These are phyloP conservation scores for Syncephalastrum racemosum DNA, from an alignment of 371 early-diverging fungal species.

Conservation along the genomic window DNA sequence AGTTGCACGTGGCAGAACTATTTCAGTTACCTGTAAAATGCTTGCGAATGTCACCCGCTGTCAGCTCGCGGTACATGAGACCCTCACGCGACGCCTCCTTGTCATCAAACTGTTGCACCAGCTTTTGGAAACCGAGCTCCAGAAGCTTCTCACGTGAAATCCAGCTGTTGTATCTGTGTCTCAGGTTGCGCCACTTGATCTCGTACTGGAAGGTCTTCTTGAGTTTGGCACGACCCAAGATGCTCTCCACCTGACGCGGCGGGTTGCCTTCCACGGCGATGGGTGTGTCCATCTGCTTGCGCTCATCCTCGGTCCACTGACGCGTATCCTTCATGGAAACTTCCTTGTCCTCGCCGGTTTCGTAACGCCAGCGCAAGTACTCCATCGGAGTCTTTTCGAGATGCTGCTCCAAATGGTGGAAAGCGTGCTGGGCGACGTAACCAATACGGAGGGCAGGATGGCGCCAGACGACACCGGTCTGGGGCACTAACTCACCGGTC, in stretches of 20 bases:
- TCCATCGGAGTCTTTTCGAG: slow-evolving; percentile 79
- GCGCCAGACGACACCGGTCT: slow-evolving; percentile 68
- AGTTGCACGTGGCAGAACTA: neutral
- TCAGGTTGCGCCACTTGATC: slow-evolving; percentile 73
- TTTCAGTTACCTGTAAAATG: slow-evolving; percentile 46
- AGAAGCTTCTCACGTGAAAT: slow-evolving; percentile 68
- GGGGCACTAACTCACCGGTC: slow-evolving; percentile 69
- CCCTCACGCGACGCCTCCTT: slow-evolving; percentile 79
- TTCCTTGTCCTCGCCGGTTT: slow-evolving; percentile 79
- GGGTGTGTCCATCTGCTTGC: slow-evolving; percentile 60
- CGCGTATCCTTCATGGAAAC: slow-evolving; percentile 74
- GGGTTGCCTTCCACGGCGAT: slow-evolving; percentile 59
- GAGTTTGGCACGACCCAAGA: slow-evolving; percentile 76
- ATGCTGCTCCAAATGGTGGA: slow-evolving; percentile 85
- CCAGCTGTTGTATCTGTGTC: slow-evolving; percentile 73
- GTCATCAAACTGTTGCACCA: slow-evolving; percentile 80
- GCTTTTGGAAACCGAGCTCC: slow-evolving; percentile 73
- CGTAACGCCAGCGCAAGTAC: slow-evolving; percentile 84
- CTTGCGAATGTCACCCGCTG: slow-evolving; percentile 65
- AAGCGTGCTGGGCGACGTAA: slow-evolving; percentile 89
- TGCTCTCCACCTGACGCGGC: slow-evolving; percentile 52
- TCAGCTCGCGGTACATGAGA: slow-evolving; percentile 66
- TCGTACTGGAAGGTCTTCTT: slow-evolving; percentile 86
- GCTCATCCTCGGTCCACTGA: slow-evolving; percentile 68
- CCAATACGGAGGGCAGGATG: slow-evolving; percentile 78